Evolutionary conservation across 805 yeast species (phyloP), one percentile per base, ranked within the genome.

Genomic region (Cyberlindnera americana): DNA sequence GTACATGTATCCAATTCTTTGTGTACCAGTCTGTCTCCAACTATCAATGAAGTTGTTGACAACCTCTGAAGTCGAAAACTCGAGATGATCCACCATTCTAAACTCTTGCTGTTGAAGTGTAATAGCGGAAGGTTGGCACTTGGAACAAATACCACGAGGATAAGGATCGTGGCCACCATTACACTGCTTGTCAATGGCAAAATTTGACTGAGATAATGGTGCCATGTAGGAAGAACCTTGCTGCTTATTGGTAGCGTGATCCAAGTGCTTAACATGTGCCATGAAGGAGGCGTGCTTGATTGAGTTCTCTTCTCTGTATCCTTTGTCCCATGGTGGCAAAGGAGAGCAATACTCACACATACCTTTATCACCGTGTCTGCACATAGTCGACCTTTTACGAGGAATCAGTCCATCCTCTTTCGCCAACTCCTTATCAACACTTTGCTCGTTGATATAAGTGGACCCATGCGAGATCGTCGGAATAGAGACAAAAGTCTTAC

Each of bases 311-410:
- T 75, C 75, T 48, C 81, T 81, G 59, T 89, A 91, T 17, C 72
- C 76, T 47, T 72, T 73, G 60, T 93, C 96, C 87, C 91, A 93
- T 3, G 99, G 98, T 25, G 96, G 96, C 37, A 93, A 65, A 0
- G 98, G 96, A 24, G 95, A 79, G 60, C 98, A 93, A 58, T 89
- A 88, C 56, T 93, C 99, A 62, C 99, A 93, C 98, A 93, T 93
- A 2, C 98, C 99, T 52, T 82, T 83, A 27, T 81, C 91, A 3
- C 91, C 84, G 59, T 93, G 99, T 44, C 81, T 76, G 62, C 99
- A 91, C 46, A 89, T 66, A 3, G 60, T 52, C 1, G 87, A 75
- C 47, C 68, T 72, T 26, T 67, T 62, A 24, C 99, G 72, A 21
- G 71, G 62, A 40, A 93, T 87, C 40, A 83, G 66, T 0, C 99